Percentiles rank a stretch among this genome's conserved stretches.
Evolutionary conservation across 2,329 filamentous ascomycete species (phyloP).

Genomic region (Hysterium pulicare): DNA sequence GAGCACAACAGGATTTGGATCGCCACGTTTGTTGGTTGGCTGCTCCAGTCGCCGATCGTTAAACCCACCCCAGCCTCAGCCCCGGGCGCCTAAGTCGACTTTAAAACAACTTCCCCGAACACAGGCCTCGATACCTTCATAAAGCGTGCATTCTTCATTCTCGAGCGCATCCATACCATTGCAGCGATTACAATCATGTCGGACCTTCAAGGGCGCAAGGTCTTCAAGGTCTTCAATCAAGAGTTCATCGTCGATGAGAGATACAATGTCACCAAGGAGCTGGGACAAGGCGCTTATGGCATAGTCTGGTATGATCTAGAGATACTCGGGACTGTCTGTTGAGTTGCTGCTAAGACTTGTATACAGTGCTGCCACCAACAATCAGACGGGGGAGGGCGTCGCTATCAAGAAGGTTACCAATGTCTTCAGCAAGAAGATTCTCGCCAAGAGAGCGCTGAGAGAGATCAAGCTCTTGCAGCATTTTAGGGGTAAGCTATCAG

Average conservation of each 20-base stretch:
- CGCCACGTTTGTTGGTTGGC: conserved; percentile 1
- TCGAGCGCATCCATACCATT: not conserved
- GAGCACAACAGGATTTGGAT: too few relatives aligned
- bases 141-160: too few relatives aligned
- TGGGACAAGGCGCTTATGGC: conserved; percentile 96
- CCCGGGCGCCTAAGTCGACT: conserved; percentile 11
- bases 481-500: conserved; percentile 61
- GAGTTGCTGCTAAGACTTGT: conserved; percentile 8
- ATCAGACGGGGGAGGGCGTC: conserved; percentile 84
- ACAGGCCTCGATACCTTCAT: not conserved
- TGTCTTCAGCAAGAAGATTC: conserved; percentile 99
- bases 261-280: conserved; percentile 97
- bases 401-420: conserved; percentile 99
- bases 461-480: conserved; percentile 99
- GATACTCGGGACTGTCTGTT: conserved; percentile 3
- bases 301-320: conserved; percentile 79
- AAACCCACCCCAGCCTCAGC: conserved; percentile 2
- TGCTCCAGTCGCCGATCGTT: not conserved
- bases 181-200: conserved; percentile 45
- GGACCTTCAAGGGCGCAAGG: conserved; percentile 71
- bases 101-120: conserved; percentile 3
- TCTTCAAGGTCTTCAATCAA: conserved; percentile 99
- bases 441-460: conserved; percentile 93
- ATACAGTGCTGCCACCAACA: conserved; percentile 83
- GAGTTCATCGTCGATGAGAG: conserved; percentile 98